phyloP scores from a whole-genome alignment of 805 yeast species.

The Sugiyamaella americana region DNA sequence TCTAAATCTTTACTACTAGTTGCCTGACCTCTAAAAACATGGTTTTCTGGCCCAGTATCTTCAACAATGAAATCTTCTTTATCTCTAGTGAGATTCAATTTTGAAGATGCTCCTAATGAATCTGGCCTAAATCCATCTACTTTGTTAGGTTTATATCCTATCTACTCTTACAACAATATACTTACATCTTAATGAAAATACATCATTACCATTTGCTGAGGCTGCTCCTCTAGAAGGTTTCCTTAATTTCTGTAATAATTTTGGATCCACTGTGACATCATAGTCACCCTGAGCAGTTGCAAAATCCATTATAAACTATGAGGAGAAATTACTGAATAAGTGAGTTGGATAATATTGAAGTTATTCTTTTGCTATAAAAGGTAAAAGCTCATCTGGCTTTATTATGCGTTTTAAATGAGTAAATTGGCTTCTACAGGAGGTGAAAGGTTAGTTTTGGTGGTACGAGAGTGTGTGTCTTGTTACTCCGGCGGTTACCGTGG shows the following conservation, averaged over 20 bases:
- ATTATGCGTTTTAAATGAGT: no score
- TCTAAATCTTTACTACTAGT: slow-evolving; percentile 37
- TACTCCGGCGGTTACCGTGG: no score
- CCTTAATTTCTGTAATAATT: not conserved
- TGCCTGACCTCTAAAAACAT: slow-evolving; percentile 25
- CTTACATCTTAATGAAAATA: slow-evolving; percentile 10
- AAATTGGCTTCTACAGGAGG: no score
- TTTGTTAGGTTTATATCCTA: not conserved
- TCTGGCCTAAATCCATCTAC: slow-evolving; percentile 23
- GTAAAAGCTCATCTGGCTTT: no score
- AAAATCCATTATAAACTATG: slow-evolving; percentile 6
- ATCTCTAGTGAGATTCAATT: slow-evolving; percentile 15
- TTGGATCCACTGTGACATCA: slow-evolving; percentile 11
- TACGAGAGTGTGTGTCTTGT: no score
- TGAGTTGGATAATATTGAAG: no score
- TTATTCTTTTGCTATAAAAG: no score
- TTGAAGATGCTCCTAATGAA: slow-evolving; percentile 15
- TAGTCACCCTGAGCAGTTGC: slow-evolving; percentile 8
- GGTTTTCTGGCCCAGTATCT: slow-evolving; percentile 10
- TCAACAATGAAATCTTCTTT: slow-evolving; percentile 21
- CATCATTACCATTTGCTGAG: not conserved
- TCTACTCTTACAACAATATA: not conserved
- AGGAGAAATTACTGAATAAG: no score
- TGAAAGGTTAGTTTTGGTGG: no score
- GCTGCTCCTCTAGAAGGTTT: not conserved